Evolutionary conservation across 1,139 yeast species (phyloP), one percentile per base, ranked within the genome.

Genomic region (Candida glucosophila): DNA sequence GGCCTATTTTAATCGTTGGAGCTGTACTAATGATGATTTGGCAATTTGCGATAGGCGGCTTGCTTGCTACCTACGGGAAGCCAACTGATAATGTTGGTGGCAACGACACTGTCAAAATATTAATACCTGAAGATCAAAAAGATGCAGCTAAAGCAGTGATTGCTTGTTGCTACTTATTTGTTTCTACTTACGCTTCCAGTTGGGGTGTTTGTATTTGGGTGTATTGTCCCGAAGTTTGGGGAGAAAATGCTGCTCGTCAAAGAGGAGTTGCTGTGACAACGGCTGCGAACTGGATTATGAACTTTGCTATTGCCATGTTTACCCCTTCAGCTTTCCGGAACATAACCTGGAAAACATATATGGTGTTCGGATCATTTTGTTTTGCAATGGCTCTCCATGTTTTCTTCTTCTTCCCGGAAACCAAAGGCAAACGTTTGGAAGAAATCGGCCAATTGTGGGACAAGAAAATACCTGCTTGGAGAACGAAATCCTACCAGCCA

Each of bases 201-300:
- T 76, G 80, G 80, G 77, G 76, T 44, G 72, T 68, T 19, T 65
- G 67, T 43, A 60, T 64, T 41, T 72, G 77, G 77, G 57, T 71
- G 27, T 72, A 73, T 59, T 58, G 69, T 43, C 58, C 76, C 11
- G 64, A 69, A 49, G 62, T 74, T 31, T 68, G 74, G 73, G 68
- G 68, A 37, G 66, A 60, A 41, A 53, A 58, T 36, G 72, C 74
- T 34, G 57, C 72, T 26, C 57, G 73, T 49, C 77, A 71, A 52
- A 63, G 78, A 48, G 75, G 75, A 38, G 70, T 67, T 29, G 66
- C 77, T 30, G 47, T 54, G 32, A 50, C 73, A 12, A 65, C 74
- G 26, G 52, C 73, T 37, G 67, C 69, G 20, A 69, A 67, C 47
- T 69, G 76, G 77, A 47, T 58, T 34, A 49, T 64, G 42, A 67